A percentile compares a stretch with the other conserved stretches of the same genome.
Conservation (phyloP, 352 stramenopile species). For the Globisporangium paddicum region DNA sequence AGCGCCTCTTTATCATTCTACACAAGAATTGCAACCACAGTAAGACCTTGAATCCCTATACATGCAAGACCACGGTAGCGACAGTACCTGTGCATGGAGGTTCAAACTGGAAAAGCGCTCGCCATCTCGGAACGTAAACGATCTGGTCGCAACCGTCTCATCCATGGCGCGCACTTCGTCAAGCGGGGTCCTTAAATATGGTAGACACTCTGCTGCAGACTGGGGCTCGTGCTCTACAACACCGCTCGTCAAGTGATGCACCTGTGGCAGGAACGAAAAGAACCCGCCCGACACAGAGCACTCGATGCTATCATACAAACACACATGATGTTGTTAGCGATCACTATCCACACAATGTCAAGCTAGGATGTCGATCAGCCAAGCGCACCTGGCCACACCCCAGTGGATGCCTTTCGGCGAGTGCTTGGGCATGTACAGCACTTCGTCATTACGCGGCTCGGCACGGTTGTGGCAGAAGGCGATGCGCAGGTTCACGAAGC, state of each 20-base stretch:
- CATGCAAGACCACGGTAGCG: neutral
- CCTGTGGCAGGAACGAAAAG: conserved; percentile 34
- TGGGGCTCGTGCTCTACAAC: conserved; percentile 1
- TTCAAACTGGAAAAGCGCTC: neutral
- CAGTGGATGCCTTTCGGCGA: conserved; percentile 18
- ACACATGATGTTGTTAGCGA: neutral
- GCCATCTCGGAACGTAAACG: conserved; percentile 2
- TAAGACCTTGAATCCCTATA: neutral
- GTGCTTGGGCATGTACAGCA: conserved; percentile 18
- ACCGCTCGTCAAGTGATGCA: conserved; percentile 12
- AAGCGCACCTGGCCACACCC: conserved; percentile 29
- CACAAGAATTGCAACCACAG: neutral
- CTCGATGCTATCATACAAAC: conserved; percentile 15
- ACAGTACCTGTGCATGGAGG: neutral
- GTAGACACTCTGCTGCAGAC: conserved; percentile 6
- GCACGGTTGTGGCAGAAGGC: conserved; percentile 39
- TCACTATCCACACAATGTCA: neutral
- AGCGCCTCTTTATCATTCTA: conserved; percentile 41
- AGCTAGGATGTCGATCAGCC: conserved; percentile 2
- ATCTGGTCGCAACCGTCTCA: conserved; percentile 7
- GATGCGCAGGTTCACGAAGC: conserved; percentile 50
- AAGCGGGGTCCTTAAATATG: neutral
- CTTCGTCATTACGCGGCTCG: conserved; percentile 9
- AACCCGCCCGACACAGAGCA: conserved; percentile 40
- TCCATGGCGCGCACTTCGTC: conserved; percentile 11